Base-by-base conservation (phyloP, 2,329 filamentous ascomycete genomes). In the Colletotrichum sp. region DNA sequence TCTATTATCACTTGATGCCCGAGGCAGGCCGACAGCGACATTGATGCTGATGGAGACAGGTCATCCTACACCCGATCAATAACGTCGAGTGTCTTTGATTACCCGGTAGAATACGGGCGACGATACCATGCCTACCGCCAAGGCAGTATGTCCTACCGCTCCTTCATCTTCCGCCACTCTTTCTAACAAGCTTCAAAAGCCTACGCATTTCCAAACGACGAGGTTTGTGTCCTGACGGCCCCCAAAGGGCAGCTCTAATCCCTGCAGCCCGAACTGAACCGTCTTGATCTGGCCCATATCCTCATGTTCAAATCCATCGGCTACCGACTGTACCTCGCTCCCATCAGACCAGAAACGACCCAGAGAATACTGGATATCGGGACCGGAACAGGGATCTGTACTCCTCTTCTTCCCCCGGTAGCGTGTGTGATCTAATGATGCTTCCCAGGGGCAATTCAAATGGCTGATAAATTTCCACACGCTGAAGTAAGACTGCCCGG, bases 361-460 rank as follows among this genome's bases (percentile, higher is more conserved):
- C 34, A 75, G 7, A 84, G 85, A 18, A 87, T 92, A n/a, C 83
- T 92, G 13, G 90, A 92, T 78, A 83, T 92, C 9, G 90, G 91
- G 57, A 92, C 89, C 8, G 92, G 92, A 16, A 92, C 90, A 1
- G 92, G 92, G 5, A 91, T 92, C 74, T 93, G 92, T 79, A 73
- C 0, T 28, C n/a, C 18, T 16, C 18, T 8, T 8, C 18, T n/a
- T 67, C 24, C 15, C 8, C 8, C 8, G 10, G 10, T 18, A 24
- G 3, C 6, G 18, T 5, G 2, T 32, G 36, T 26, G 43, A 16
- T 15, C 9, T 10, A 16, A 24, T 60, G 5, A 68, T 10, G 10
- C 10, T 15, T 30, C 30, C 38, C 76, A 71, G 69, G 69, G 70
- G n/a, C 48, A 0, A 30, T 52, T 6, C 52, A 66, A 16, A 67